Evolutionary conservation across 1,284 basidiomycete species (phyloP).

Genomic region (Kalmanozyma brasiliensis): DNA sequence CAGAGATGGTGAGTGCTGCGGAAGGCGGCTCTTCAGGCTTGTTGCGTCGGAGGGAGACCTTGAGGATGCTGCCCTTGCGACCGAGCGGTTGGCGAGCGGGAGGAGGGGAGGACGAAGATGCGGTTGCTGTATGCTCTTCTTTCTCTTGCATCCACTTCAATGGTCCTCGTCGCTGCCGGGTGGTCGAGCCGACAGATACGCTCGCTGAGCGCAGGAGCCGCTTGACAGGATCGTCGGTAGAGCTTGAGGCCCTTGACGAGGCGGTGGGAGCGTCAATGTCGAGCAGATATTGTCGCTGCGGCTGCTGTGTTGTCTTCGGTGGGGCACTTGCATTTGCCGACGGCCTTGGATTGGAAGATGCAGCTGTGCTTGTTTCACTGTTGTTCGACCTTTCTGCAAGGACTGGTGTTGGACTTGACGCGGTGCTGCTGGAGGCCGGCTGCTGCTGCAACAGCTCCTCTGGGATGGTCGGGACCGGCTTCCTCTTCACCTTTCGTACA

Average conservation of each 20-base stretch:
- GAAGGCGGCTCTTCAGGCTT: slow-evolving; percentile 10
- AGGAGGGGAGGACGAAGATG: slow-evolving; percentile 1
- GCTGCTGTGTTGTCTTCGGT: slow-evolving; percentile 12
- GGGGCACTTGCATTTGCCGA: too few relatives aligned
- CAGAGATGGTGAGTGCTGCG: slow-evolving; percentile 14
- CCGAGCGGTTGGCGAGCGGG: slow-evolving; percentile 8
- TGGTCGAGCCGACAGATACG: slow-evolving; percentile 9
- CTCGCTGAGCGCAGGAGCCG: slow-evolving; percentile 26
- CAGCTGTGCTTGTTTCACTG: too few relatives aligned
- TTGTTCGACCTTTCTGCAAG: slow-evolving; percentile 1
- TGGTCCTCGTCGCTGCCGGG: slow-evolving; percentile 15
- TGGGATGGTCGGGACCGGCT: slow-evolving; percentile 20
- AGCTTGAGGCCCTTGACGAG: neutral
- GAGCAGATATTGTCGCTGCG: slow-evolving; percentile 29
- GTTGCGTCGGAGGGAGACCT: slow-evolving; percentile 22
- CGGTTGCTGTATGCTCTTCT: slow-evolving; percentile 20
- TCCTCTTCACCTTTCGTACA: slow-evolving; percentile 17
- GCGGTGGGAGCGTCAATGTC: slow-evolving; percentile 16
- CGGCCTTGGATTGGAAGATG: too few relatives aligned
- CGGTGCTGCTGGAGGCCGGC: neutral
- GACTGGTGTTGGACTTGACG: neutral
- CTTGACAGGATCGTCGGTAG: slow-evolving; percentile 9
- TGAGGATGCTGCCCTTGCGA: slow-evolving; percentile 40
- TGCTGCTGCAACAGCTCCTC: slow-evolving; percentile 14
- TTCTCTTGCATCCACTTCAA: slow-evolving; percentile 28